Base-by-base conservation (phyloP, 331 rosid genomes). In the Pyrus hybrid region DNA sequence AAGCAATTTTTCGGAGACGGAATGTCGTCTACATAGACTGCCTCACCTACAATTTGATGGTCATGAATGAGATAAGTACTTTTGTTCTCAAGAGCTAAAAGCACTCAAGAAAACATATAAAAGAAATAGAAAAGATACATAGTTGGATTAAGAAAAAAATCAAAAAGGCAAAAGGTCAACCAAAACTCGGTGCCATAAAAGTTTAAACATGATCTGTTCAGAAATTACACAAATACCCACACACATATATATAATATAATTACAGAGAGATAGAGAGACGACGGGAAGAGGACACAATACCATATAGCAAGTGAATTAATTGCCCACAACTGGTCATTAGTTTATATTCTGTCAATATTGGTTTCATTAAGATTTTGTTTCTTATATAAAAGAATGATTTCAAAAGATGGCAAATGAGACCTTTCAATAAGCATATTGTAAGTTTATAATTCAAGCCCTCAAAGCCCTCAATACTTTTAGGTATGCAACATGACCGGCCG, bases 11-110 rank as follows among this genome's bases (percentile, higher is more conserved):
- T 22, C 4, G 97, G 97, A 23, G 99, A 87, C 25, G 97, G 97
- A 80, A 94, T 92, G 85, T 94, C 99, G 68, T 92, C 96, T 75
- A 92, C 95, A 68, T 73, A 94, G 32, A 92, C 84, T 83, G 99
- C 97, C 83, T 94, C 99, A 23, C 99, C 99, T 94, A 80, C 32
- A 67, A 56, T 23, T 72, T 76, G 61, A 71, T 30, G 30, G 22
- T 70, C 26, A 67, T 61, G 61, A 67, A 53, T 47, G 33, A 73
- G 64, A 28, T 53, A 41, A 53, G 65, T 22, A 35, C 13, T 73
- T 22, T 5, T 35, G 33, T 14, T 33, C 17, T 28, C 64, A 32
- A 54, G 30, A 66, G 5, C 5, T 35, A 23, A 18, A 63, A 77
- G 23, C 29, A 73, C 28, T 33, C 53, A 54, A 30, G 61, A 47